phyloP scores from a whole-genome alignment of 2,329 filamentous ascomycete species.

The Aspergillus niger region DNA sequence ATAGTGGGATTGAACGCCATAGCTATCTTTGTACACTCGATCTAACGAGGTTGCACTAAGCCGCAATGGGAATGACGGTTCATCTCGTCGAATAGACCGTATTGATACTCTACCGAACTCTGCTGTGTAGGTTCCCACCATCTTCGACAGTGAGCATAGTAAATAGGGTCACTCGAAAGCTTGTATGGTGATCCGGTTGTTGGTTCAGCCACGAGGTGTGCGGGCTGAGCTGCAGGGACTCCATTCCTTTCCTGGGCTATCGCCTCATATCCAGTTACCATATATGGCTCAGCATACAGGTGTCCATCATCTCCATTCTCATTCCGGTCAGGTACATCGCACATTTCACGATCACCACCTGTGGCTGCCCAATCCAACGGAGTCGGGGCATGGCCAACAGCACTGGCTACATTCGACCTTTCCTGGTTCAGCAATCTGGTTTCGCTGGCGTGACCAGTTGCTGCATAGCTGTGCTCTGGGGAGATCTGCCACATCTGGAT shows the following conservation, averaged over 20 bases:
- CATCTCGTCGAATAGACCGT: conserved; percentile 40
- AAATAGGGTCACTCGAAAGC: conserved; percentile 44
- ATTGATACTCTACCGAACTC: conserved; percentile 41
- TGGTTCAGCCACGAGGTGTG: conserved; percentile 24
- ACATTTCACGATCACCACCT: conserved; percentile 49
- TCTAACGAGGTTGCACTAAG: conserved; percentile 2
- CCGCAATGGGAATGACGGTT: conserved; percentile 27
- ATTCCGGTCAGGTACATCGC: conserved; percentile 22
- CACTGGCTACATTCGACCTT: neutral
- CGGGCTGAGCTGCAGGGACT: conserved; percentile 18
- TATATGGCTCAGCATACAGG: conserved; percentile 74
- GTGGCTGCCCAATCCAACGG: neutral
- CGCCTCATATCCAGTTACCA: conserved; percentile 76
- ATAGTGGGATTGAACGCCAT: neutral
- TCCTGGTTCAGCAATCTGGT: neutral
- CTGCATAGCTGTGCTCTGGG: conserved; percentile 44
- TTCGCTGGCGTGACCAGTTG: conserved; percentile 7
- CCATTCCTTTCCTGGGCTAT: conserved; percentile 67
- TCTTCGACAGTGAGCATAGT: conserved; percentile 34
- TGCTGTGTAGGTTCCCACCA: conserved; percentile 41
- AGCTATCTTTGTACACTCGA: neutral
- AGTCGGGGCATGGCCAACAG: neutral
- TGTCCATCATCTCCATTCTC: conserved; percentile 25
- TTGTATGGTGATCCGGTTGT: conserved; percentile 37
- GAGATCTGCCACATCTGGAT: conserved; percentile 85